Base-by-base conservation (phyloP, 108 stramenopile species). In the Pseudonitzschia pungens region DNA sequence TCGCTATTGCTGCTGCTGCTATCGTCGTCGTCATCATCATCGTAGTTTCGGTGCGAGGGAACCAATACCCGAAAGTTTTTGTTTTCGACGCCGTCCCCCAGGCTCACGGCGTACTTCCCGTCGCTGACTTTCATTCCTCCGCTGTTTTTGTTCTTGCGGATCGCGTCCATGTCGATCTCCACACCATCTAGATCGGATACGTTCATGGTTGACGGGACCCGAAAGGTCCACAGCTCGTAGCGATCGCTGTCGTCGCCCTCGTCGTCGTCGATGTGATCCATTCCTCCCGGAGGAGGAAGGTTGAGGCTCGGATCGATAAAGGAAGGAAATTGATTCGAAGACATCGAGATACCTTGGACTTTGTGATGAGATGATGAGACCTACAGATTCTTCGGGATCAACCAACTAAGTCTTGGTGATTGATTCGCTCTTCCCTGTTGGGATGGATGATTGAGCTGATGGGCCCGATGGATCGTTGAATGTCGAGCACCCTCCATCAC, bases 191-290 rank as follows among this genome's bases (percentile, higher is more conserved):
- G 72, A 9, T 71, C 70, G 2, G 42, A 28, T 3, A 90, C 55
- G 53, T 89, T 81, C 26, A 93, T 33, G 32, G 71, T 62, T 14
- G 68, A 70, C 26, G 92, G 92, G 11, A 89, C 68, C 42, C 89
- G 86, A 48, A 93, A 72, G 2, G 84, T 79, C 87, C 88, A 93
- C 58, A 91, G 52, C 76, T 93, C 90, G 12, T 69, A 33, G 32
- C 74, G 63, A 58, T 85, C 68, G 18, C 50, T 48, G 67, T 78
- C 77, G 33, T 67, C 44, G 44, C 50, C 66, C 14, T 41, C 43
- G 16, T 67, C 26, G 24, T 21, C n/a, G 16, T 67, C 44, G 18
- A 40, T 29, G 31, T 44, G 42, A 18, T 44, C 45, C n/a, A 67
- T 29, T 9, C 21, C 44, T 27, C 45, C 24, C 22, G 66, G 66